These are phyloP conservation scores for Porphyra umbilicalis DNA, from an alignment of 31 red algal genomes.

Conservation along the genomic window DNA sequence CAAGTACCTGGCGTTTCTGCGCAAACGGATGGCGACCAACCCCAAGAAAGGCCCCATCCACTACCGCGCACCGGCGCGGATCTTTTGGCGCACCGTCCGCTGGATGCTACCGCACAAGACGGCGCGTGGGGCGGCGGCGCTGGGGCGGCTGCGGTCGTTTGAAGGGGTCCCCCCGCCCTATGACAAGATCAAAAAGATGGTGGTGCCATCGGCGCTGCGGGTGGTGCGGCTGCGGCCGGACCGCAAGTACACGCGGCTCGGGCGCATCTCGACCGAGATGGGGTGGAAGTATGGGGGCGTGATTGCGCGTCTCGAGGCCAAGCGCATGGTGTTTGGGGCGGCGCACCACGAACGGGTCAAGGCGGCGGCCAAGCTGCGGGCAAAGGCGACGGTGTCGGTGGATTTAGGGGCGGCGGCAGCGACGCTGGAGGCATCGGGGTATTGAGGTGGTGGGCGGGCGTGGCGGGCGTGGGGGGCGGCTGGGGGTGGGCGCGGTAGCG, in stretches of 20 bases:
- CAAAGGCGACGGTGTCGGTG: conserved; percentile 46
- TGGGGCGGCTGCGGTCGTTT: conserved; percentile 63
- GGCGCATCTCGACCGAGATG: conserved; percentile 70
- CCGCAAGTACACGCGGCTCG: conserved; percentile 81
- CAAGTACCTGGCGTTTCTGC: conserved; percentile 76
- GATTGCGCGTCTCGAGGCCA: conserved; percentile 74
- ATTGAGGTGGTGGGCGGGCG: no score
- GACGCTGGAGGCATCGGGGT: conserved; percentile 50
- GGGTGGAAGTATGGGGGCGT: conserved; percentile 91
- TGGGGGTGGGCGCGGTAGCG: no score
- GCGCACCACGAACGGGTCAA: conserved; percentile 74
- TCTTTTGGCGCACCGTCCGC: conserved; percentile 79
- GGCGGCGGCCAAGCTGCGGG: conserved; percentile 33
- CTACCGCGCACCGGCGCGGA: conserved; percentile 77
- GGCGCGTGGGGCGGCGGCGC: conserved; percentile 71
- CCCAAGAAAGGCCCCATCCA: conserved; percentile 87
- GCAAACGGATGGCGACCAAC: conserved; percentile 91
- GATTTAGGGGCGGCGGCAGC: conserved; percentile 27
- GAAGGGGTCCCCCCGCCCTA: conserved; percentile 90
- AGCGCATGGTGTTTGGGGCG: conserved; percentile 70
- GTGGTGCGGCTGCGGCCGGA: conserved; percentile 74
- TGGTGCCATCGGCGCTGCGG: conserved; percentile 82
- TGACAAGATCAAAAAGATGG: conserved; percentile 85
- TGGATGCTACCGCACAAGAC: conserved; percentile 94
- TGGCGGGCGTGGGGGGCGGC: no score